A percentile compares a stretch with the other conserved stretches of the same genome.
phyloP scores from a whole-genome alignment of 2,329 filamentous ascomycete species.

The Penicillium sp. region DNA sequence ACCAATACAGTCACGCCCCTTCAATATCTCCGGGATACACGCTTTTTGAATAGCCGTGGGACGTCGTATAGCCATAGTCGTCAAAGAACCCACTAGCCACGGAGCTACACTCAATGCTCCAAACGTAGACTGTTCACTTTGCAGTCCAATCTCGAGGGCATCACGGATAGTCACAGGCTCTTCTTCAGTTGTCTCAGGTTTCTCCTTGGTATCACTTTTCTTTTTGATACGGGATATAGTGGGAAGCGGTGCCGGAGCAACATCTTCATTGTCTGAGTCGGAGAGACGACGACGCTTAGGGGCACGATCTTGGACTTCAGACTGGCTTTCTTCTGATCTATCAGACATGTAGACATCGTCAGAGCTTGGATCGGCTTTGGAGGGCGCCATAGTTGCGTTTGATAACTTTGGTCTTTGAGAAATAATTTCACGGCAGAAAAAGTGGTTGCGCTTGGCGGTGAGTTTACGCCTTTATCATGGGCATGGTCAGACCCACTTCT shows the following conservation, averaged over 20 bases:
- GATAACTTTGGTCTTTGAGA: slow-evolving; percentile 17
- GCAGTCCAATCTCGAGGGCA: slow-evolving; percentile 37
- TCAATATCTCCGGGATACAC: slow-evolving; percentile 78
- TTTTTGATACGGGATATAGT: slow-evolving; percentile 41
- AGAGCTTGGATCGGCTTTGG: slow-evolving; percentile 20
- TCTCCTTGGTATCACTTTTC: slow-evolving; percentile 25
- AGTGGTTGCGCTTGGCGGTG: slow-evolving; percentile 28
- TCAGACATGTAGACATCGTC: slow-evolving; percentile 24
- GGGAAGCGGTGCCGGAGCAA: slow-evolving; percentile 33
- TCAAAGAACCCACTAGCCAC: slow-evolving; percentile 81
- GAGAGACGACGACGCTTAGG: slow-evolving; percentile 39
- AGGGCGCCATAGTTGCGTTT: slow-evolving; percentile 29
- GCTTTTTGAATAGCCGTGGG: slow-evolving; percentile 90
- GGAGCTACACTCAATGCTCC: slow-evolving; percentile 66
- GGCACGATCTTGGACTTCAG: slow-evolving; percentile 27
- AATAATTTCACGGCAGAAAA: slow-evolving; percentile 34
- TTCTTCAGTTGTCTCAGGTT: slow-evolving; percentile 15
- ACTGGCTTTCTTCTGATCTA: slow-evolving; percentile 15
- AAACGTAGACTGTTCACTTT: slow-evolving; percentile 56
- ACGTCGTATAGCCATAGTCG: slow-evolving; percentile 70
- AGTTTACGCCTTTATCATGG: background rate
- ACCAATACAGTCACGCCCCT: slow-evolving; percentile 89
- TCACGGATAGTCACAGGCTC: slow-evolving; percentile 38
- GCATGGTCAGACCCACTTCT: too few species aligned
- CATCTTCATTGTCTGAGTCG: slow-evolving; percentile 31